Conservation (phyloP, 148 eudicot species). For the Nepenthes gracilis region DNA sequence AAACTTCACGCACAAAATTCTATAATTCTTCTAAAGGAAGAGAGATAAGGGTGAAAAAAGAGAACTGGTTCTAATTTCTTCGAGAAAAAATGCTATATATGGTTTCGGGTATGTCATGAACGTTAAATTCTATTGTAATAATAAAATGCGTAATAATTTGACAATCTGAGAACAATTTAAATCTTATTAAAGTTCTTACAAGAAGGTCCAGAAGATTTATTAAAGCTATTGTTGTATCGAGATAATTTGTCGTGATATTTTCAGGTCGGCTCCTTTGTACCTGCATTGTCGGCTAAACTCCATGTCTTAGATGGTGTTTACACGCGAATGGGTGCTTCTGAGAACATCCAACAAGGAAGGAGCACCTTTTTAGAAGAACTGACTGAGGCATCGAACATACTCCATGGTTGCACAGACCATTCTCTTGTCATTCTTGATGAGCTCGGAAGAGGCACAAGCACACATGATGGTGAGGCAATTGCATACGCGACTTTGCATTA, state of each 20-base stretch:
- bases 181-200: no score
- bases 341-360: slow-evolving; percentile 83
- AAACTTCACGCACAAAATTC: no score
- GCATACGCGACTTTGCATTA: slow-evolving; percentile 88
- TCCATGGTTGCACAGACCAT: slow-evolving; percentile 46
- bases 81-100: no score
- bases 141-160: no score
- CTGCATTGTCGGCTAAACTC: slow-evolving; percentile 67
- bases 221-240: no score
- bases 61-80: no score
- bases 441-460: slow-evolving; percentile 96
- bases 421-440: slow-evolving; percentile 90
- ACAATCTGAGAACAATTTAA: no score
- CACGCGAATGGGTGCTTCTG: slow-evolving; percentile 97
- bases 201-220: no score
- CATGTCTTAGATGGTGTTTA: slow-evolving; percentile 77
- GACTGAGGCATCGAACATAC: slow-evolving; percentile 75
- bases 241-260: not conserved
- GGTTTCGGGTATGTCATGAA: no score
- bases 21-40: no score
- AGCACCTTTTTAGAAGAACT: slow-evolving; percentile 97
- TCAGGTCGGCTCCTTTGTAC: slow-evolving; percentile 95
- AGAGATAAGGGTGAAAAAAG: no score
- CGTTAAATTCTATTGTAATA: no score
- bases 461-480: slow-evolving; percentile 97